Percentiles rank a stretch among this genome's conserved stretches.
Evolutionary conservation across 1,284 basidiomycete species (phyloP).

Genomic region (Trametes polyzona): DNA sequence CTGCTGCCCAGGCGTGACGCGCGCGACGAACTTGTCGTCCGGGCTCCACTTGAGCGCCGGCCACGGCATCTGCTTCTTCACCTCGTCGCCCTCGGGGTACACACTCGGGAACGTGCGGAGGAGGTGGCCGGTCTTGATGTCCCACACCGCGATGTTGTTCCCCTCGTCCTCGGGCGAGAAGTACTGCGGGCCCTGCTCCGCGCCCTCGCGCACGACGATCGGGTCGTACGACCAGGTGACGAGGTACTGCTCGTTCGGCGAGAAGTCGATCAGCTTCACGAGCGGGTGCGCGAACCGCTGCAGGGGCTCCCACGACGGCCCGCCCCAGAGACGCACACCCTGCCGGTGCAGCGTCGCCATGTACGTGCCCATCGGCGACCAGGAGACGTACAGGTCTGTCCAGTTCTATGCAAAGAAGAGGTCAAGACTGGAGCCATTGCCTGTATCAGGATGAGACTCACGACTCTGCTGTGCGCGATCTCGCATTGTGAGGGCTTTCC

Average conservation of each 20-base stretch:
- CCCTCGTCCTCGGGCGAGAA: constrained; percentile 96
- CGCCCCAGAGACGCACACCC: constrained; percentile 97
- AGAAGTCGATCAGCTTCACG: constrained; percentile 97
- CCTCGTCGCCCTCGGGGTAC: constrained; percentile 57
- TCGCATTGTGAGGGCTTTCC: constrained; percentile 90
- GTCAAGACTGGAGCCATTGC: no score
- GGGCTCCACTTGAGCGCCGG: constrained; percentile 98
- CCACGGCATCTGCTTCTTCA: constrained; percentile 89
- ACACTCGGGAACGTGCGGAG: constrained; percentile 91
- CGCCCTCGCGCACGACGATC: constrained; percentile 85
- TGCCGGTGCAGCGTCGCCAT: constrained; percentile 94
- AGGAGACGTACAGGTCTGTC: constrained; percentile 97
- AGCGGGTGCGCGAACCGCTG: constrained; percentile 95
- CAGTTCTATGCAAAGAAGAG: constrained; percentile 53
- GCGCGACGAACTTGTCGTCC: constrained; percentile 94
- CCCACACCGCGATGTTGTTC: constrained; percentile 98
- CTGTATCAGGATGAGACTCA: constrained; percentile 39
- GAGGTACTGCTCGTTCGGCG: constrained; percentile 95
- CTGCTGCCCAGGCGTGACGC: constrained; percentile 87
- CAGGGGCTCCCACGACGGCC: constrained; percentile 83
- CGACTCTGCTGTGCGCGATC: constrained; percentile 74
- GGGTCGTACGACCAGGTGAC: constrained; percentile 99
- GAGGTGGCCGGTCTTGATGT: constrained; percentile 91
- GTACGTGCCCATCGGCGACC: constrained; percentile 96
- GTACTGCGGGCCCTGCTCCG: constrained; percentile 81